These are phyloP conservation scores for Sporothrix euskadiensis DNA, from an alignment of 2,329 filamentous ascomycete genomes.

Conservation along the genomic window DNA sequence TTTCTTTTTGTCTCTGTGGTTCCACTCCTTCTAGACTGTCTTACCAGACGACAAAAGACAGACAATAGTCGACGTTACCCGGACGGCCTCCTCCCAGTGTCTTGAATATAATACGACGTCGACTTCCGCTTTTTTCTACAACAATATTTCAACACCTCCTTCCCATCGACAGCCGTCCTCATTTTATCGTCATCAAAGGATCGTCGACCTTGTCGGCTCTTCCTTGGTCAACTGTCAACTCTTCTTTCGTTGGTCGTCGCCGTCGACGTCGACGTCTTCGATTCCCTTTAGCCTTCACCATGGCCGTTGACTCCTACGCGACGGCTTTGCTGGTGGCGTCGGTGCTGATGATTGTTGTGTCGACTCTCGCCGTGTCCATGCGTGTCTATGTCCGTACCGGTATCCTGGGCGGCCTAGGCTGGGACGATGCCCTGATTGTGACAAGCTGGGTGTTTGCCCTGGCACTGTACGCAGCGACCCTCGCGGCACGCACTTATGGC, in stretches of 20 bases:
- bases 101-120: slow-evolving; percentile 2
- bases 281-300: background rate
- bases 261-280: background rate
- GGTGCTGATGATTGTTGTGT: slow-evolving; percentile 14
- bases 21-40: slow-evolving; percentile 1
- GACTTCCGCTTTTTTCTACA: background rate
- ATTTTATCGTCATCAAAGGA: background rate
- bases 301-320: background rate
- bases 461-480: slow-evolving; percentile 3
- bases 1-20: background rate
- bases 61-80: background rate
- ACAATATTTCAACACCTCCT: background rate
- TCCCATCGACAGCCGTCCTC: background rate
- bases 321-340: slow-evolving; percentile 14
- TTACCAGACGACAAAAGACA: background rate
- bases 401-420: slow-evolving; percentile 18
- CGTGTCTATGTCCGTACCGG: slow-evolving; percentile 11
- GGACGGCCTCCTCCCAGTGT: background rate
- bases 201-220: slow-evolving; percentile 5
- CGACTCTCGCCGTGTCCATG: slow-evolving; percentile 16
- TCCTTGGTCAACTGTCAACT: background rate
- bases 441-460: slow-evolving; percentile 22
- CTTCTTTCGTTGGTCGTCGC: background rate
- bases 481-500: slow-evolving; percentile 10
- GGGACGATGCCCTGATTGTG: slow-evolving; percentile 18